Conservation (phyloP, 257 asterid species). For the Linderniella brevidens region DNA sequence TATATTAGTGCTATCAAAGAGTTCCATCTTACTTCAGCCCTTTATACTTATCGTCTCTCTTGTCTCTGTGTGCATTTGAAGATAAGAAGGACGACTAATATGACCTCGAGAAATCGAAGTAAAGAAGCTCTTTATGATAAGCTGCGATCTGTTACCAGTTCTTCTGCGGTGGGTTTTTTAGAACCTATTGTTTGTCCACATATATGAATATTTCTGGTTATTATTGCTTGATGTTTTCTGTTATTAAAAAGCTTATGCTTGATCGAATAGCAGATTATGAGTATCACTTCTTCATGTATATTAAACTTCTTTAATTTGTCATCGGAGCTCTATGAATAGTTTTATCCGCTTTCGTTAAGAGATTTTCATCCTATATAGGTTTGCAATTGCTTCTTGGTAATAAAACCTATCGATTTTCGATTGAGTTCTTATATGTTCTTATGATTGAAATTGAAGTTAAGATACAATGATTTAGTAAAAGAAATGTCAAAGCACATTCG, state of each 20-base stretch:
- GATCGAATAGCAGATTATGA: too few species aligned
- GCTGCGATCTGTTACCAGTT: constrained; percentile 39
- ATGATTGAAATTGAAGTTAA: too few species aligned
- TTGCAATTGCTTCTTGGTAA: too few species aligned
- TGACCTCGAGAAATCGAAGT: constrained; percentile 25
- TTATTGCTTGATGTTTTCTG: background rate
- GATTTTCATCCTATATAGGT: too few species aligned
- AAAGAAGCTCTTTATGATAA: constrained; percentile 23
- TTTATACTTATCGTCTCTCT: background rate
- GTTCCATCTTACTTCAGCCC: constrained; percentile 12
- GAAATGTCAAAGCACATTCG: too few species aligned
- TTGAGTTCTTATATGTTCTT: too few species aligned
- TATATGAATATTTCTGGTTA: background rate
- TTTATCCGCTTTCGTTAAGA: too few species aligned
- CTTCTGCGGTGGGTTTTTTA: constrained; percentile 24
- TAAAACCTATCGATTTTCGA: too few species aligned
- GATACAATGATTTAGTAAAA: too few species aligned
- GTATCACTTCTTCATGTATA: too few species aligned
- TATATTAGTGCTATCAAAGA: constrained; percentile 1
- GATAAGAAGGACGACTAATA: constrained; percentile 4
- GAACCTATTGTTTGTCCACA: background rate
- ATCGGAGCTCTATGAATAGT: too few species aligned
- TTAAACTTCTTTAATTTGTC: too few species aligned
- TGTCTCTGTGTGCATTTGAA: background rate
- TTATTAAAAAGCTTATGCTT: background rate